Percentiles rank a stretch among this genome's conserved stretches.
These are phyloP conservation scores for Trichoderma atrobrunneum DNA, from an alignment of 2,329 filamentous ascomycete genomes.

Conservation along the genomic window DNA sequence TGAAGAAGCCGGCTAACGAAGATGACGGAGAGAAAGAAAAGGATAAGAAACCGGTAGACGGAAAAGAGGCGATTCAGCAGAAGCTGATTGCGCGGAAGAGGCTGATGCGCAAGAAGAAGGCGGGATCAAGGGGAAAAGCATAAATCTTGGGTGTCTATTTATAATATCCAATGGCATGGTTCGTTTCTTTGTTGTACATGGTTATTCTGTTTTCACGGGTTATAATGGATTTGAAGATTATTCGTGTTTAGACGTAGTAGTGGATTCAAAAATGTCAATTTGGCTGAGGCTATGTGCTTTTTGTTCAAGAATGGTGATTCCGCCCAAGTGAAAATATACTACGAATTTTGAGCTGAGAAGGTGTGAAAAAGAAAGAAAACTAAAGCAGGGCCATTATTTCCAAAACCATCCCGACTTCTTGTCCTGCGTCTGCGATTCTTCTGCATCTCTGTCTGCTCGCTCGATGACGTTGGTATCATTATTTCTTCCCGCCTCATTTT, in stretches of 20 bases:
- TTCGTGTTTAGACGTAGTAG: neutral
- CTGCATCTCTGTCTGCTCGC: neutral
- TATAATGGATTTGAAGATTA: neutral
- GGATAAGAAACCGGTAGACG: constrained; percentile 35
- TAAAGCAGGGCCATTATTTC: constrained; percentile 30
- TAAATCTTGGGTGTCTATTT: constrained; percentile 15
- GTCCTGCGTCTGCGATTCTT: constrained; percentile 18
- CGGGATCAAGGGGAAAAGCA: constrained; percentile 35
- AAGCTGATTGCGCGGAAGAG: constrained; percentile 85
- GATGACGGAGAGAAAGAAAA: constrained; percentile 28
- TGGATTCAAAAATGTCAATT: neutral
- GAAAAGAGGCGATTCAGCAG: constrained; percentile 51
- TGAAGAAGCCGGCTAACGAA: constrained; percentile 22
- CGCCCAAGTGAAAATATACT: neutral
- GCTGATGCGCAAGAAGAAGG: constrained; percentile 70
- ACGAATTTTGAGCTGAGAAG: neutral
- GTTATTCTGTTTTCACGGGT: neutral
- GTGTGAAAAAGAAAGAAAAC: neutral
- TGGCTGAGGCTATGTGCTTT: neutral
- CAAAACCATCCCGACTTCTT: constrained; percentile 41
- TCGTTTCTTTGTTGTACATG: neutral
- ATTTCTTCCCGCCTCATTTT: constrained; percentile 19
- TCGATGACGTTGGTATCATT: constrained; percentile 14
- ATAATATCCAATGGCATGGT: neutral
- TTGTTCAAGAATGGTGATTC: neutral